A percentile compares a stretch with the other conserved stretches of the same genome.
Conservation (phyloP, 2,329 filamentous ascomycete genomes). For the Verticillium nonalfalfae region DNA sequence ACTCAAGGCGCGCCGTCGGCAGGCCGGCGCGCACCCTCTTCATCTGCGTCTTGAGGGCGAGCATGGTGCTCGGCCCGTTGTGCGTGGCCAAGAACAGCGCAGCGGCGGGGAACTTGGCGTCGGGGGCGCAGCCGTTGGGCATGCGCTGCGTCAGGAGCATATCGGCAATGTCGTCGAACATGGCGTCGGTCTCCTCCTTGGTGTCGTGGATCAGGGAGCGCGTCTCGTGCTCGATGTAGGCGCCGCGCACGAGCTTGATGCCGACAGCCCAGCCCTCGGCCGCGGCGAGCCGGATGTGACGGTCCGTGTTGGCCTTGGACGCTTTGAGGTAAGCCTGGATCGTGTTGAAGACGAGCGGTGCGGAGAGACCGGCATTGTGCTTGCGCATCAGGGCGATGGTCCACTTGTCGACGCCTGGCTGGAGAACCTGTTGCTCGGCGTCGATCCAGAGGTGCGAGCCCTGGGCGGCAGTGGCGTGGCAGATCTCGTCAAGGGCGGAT, state of each 20-base stretch:
- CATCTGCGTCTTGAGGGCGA: conserved; percentile 36
- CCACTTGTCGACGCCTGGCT: conserved; percentile 26
- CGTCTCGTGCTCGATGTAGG: conserved; percentile 45
- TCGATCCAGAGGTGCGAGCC: conserved; percentile 36
- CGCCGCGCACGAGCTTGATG: conserved; percentile 50
- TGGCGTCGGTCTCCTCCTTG: conserved; percentile 44
- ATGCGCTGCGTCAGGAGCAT: not conserved
- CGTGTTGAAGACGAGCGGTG: conserved; percentile 37
- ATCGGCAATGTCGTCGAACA: conserved; percentile 40
- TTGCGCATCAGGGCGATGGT: conserved; percentile 27
- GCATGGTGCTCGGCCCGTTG: conserved; percentile 34
- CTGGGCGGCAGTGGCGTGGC: conserved; percentile 27
- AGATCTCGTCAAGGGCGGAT: conserved; percentile 32
- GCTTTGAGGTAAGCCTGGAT: conserved; percentile 52
- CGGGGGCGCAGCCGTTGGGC: conserved; percentile 23
- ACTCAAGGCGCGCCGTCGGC: conserved; percentile 31
- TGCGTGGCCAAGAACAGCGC: conserved; percentile 48
- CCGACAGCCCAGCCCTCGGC: conserved; percentile 44
- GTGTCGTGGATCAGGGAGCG: conserved; percentile 43
- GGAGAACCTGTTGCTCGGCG: conserved; percentile 38
- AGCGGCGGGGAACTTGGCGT: conserved; percentile 31
- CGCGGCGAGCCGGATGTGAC: conserved; percentile 36
- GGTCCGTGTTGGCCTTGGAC: conserved; percentile 31
- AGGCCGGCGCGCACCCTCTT: conserved; percentile 25
- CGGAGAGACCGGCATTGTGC: conserved; percentile 29